Conservation (phyloP, 1,284 basidiomycete genomes). For the Ceratobasidium theobromae region DNA sequence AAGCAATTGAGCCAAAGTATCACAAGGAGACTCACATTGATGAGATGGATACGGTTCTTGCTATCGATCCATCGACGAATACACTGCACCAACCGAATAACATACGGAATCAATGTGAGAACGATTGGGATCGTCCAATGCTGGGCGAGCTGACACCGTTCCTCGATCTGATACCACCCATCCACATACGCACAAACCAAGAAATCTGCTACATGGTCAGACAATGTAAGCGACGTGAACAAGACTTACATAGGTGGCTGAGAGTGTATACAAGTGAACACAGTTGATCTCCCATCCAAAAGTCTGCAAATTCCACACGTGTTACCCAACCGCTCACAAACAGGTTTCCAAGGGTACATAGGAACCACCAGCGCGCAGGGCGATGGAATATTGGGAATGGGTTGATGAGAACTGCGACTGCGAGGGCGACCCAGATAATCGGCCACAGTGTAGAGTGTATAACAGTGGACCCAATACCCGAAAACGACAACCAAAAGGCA, state of each 20-base stretch:
- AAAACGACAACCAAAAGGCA: constrained; percentile 84
- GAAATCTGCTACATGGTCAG: constrained; percentile 45
- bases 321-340: constrained; percentile 72
- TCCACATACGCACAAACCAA: constrained; percentile 70
- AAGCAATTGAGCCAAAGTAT: neutral
- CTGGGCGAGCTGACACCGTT: constrained; percentile 41
- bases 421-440: constrained; percentile 76
- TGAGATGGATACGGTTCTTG: constrained; percentile 69
- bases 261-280: constrained; percentile 74
- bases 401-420: constrained; percentile 65
- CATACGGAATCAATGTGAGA: constrained; percentile 60
- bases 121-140: constrained; percentile 63
- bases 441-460: constrained; percentile 71
- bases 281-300: constrained; percentile 86
- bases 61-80: constrained; percentile 84
- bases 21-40: constrained; percentile 62
- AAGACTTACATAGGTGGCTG: neutral
- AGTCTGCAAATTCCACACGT: constrained; percentile 78
- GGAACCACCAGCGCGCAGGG: constrained; percentile 76
- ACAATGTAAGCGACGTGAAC: neutral
- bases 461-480: constrained; percentile 54
- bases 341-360: constrained; percentile 62
- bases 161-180: constrained; percentile 55
- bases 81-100: constrained; percentile 81
- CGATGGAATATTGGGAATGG: constrained; percentile 71